phyloP scores from a whole-genome alignment of 768 basidiomycete species.

The Rubroboletus pulcherrimus region DNA sequence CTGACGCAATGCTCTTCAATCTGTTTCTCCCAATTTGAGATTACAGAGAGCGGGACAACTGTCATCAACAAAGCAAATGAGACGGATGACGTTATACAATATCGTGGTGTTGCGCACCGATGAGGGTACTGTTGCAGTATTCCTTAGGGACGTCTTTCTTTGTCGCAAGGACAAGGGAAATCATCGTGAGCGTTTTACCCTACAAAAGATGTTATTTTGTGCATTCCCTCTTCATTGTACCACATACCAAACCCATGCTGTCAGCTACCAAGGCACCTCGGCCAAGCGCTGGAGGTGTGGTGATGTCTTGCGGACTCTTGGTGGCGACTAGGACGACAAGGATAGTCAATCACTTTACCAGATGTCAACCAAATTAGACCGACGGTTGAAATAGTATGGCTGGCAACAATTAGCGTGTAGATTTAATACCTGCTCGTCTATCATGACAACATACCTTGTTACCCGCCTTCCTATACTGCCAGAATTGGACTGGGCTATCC shows the following conservation, averaged over 20 bases:
- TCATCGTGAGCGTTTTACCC: slow-evolving; percentile 91
- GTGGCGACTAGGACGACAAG: slow-evolving; percentile 60
- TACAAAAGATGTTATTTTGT: slow-evolving; percentile 24
- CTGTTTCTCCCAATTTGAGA: slow-evolving; percentile 89
- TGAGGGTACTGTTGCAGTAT: slow-evolving; percentile 68
- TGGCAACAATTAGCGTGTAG: slow-evolving; percentile 17
- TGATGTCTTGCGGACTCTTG: slow-evolving; percentile 63
- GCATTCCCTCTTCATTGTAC: not conserved
- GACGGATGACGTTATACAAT: not conserved
- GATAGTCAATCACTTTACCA: not conserved
- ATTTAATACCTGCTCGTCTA: not conserved
- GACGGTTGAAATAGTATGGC: slow-evolving; percentile 69
- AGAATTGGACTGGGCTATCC: slow-evolving; percentile 85
- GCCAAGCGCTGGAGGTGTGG: slow-evolving; percentile 57
- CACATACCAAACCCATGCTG: slow-evolving; percentile 70
- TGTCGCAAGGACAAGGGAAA: slow-evolving; percentile 77
- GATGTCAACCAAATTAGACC: slow-evolving; percentile 18
- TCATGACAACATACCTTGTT: slow-evolving; percentile 43
- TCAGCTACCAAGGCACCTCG: slow-evolving; percentile 87
- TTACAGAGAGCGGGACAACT: slow-evolving; percentile 81
- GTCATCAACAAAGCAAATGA: slow-evolving; percentile 4
- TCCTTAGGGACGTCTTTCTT: slow-evolving; percentile 55
- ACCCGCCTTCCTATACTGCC: slow-evolving; percentile 63
- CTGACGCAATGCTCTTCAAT: slow-evolving; percentile 65
- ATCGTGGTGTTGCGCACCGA: slow-evolving; percentile 46